Base-by-base conservation (phyloP, 306 rosid species). In the Cicer chorassanicum region DNA sequence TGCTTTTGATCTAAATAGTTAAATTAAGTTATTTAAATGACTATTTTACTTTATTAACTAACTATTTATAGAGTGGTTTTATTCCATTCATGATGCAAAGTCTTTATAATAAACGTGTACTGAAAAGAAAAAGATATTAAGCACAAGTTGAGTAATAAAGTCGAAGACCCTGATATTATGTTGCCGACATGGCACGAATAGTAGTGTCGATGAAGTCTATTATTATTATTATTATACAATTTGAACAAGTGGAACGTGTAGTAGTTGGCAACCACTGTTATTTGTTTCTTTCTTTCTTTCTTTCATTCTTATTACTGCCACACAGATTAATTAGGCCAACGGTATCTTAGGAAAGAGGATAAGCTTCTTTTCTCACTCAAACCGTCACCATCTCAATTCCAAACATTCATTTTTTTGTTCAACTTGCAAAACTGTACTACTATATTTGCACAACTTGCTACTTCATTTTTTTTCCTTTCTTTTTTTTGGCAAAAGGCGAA, bases 171-270 rank as follows among this genome's bases (percentile, higher is more conserved):
- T 77, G 85, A 72, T 54, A 75, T 67, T 60, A 70, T 84, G 90
- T 86, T 84, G 88, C 90, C 96, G 92, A 84, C 92, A 86, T 83
- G 88, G 88, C 87, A 79, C 86, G 82, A 85, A 79, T 57, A 70
- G 53, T 76, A 70, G 68, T 41, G 40, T 29, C 44, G 68, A 43
- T 4, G 7, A 1, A 68, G 73, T 73, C 78, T 78, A 78, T 29
- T 29, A 4, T 29, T 29, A 65, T 19, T 14, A 5, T 29, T 29
- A 29, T 29, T 29, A 73, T 34, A 60, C 43, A 46, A 60, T 11
- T 56, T 6, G n/a, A 80, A 84, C 85, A 81, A 77, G 87, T 84
- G 87, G 86, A 68, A 61, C 59, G 16, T 15, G 9, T 59, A 53
- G 6, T 55, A 64, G 83, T 38, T 82, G 87, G 84, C 84, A 13